Evolutionary conservation across 108 stramenopile species (phyloP).

Genomic region (Nitzschia sp.): DNA sequence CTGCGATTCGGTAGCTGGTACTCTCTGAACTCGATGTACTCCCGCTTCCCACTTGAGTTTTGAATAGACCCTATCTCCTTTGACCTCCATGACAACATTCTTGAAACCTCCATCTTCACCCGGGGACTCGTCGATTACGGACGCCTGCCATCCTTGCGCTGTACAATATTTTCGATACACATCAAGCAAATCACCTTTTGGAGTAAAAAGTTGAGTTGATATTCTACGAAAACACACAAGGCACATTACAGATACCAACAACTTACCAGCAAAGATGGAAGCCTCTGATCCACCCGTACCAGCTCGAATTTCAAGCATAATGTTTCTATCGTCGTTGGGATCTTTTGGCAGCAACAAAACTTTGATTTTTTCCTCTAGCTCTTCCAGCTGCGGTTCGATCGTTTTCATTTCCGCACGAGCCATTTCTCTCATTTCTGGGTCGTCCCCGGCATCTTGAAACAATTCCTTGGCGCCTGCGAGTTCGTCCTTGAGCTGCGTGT

Average conservation of each 20-base stretch:
- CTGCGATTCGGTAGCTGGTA: conserved; percentile 94
- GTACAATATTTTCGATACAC: conserved; percentile 89
- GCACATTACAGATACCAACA: neutral
- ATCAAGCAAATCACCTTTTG: conserved; percentile 77
- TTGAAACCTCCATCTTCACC: conserved; percentile 94
- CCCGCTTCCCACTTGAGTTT: conserved; percentile 96
- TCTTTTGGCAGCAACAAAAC: conserved; percentile 84
- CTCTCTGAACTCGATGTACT: conserved; percentile 97
- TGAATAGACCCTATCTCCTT: conserved; percentile 83
- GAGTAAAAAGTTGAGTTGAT: neutral
- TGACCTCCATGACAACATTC: conserved; percentile 85
- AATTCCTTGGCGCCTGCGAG: conserved; percentile 74
- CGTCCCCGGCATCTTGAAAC: conserved; percentile 84
- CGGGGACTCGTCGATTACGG: conserved; percentile 67
- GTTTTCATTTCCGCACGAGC: conserved; percentile 77
- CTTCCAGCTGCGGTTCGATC: conserved; percentile 70
- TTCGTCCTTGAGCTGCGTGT: conserved; percentile 61
- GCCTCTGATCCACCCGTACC: conserved; percentile 98
- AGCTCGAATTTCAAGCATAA: conserved; percentile 95
- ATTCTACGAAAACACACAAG: neutral
- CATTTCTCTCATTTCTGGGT: conserved; percentile 88
- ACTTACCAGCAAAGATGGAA: conserved; percentile 86
- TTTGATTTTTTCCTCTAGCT: conserved; percentile 66
- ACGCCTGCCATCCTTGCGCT: conserved; percentile 82
- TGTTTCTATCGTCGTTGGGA: conserved; percentile 89